Percentiles rank a stretch among this genome's conserved stretches.
Evolutionary conservation across 176 grass and related monocot genomes (phyloP).

Genomic region (Rhynchospora pubera): DNA sequence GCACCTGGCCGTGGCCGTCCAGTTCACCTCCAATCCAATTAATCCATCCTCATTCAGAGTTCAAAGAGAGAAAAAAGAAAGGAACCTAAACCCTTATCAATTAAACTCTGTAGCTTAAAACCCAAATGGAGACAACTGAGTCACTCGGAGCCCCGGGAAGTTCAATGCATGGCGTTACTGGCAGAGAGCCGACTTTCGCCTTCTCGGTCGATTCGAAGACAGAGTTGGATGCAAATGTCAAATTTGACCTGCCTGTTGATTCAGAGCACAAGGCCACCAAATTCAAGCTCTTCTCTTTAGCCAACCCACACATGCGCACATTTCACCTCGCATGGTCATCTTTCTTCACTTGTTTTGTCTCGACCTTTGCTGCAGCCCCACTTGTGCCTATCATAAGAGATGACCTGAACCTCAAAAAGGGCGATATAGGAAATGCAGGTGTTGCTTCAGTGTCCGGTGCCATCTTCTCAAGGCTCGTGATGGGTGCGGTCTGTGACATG

Average conservation of each 20-base stretch:
- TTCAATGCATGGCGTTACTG: constrained; percentile 59
- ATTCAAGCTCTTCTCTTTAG: constrained; percentile 54
- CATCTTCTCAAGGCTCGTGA: constrained; percentile 81
- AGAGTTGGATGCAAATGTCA: background rate
- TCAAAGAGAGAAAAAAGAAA: background rate
- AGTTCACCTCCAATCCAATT: background rate
- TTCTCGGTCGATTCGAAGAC: constrained; percentile 27
- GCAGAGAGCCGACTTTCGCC: constrained; percentile 42
- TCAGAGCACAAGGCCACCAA: constrained; percentile 79
- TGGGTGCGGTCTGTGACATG: constrained; percentile 74
- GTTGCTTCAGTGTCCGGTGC: constrained; percentile 73
- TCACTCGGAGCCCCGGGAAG: constrained; percentile 37
- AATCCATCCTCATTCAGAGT: background rate
- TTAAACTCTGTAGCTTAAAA: background rate
- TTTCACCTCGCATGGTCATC: constrained; percentile 88
- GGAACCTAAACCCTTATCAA: background rate
- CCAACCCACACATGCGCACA: constrained; percentile 62
- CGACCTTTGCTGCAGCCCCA: constrained; percentile 72
- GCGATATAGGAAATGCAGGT: constrained; percentile 77
- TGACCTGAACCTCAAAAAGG: constrained; percentile 55
- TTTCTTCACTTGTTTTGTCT: constrained; percentile 94
- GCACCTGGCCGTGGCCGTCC: too few species aligned
- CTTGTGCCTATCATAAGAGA: constrained; percentile 81
- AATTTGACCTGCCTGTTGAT: constrained; percentile 69
- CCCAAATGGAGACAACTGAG: background rate